A percentile compares a stretch with the other conserved stretches of the same genome.
Conservation (phyloP, 306 rosid genomes). For the Urtica urens region DNA sequence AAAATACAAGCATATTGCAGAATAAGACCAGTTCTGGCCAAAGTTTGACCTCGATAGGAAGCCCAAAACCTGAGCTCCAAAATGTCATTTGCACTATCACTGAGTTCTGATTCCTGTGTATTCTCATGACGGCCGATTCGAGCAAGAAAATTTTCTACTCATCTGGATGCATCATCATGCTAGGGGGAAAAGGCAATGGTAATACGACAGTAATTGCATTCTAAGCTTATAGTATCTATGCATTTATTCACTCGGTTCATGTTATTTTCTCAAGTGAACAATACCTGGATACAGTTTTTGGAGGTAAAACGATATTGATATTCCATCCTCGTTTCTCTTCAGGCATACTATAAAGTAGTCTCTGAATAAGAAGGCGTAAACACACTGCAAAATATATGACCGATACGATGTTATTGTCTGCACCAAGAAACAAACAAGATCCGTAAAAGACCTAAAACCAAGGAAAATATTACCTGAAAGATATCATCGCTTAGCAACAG, state of each 20-base stretch:
- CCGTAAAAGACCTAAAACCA: background rate
- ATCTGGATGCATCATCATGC: slow-evolving; percentile 36
- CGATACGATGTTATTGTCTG: too few species aligned
- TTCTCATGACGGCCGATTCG: slow-evolving; percentile 77
- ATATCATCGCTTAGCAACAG: slow-evolving; percentile 62
- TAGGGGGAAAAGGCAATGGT: too few species aligned
- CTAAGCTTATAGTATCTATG: too few species aligned
- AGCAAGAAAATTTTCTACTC: slow-evolving; percentile 92
- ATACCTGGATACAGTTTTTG: slow-evolving; percentile 84
- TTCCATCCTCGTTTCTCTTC: slow-evolving; percentile 90
- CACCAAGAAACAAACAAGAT: too few species aligned
- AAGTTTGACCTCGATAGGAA: slow-evolving; percentile 83
- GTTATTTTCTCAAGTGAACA: too few species aligned
- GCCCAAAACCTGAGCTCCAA: slow-evolving; percentile 96
- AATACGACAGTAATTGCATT: too few species aligned
- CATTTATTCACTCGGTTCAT: background rate
- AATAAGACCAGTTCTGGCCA: slow-evolving; percentile 80
- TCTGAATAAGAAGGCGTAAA: slow-evolving; percentile 94
- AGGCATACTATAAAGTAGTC: slow-evolving; percentile 64
- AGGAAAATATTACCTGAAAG: slow-evolving; percentile 50
- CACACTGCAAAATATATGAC: slow-evolving; percentile 90
- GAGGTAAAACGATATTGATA: slow-evolving; percentile 74
- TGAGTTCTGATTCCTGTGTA: slow-evolving; percentile 45
- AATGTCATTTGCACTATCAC: slow-evolving; percentile 45
- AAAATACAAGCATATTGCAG: slow-evolving; percentile 8